Percentiles rank a stretch among this genome's conserved stretches.
Evolutionary conservation across 106 monocot genomes (phyloP).

Genomic region (Dioscorea dumetorum): DNA sequence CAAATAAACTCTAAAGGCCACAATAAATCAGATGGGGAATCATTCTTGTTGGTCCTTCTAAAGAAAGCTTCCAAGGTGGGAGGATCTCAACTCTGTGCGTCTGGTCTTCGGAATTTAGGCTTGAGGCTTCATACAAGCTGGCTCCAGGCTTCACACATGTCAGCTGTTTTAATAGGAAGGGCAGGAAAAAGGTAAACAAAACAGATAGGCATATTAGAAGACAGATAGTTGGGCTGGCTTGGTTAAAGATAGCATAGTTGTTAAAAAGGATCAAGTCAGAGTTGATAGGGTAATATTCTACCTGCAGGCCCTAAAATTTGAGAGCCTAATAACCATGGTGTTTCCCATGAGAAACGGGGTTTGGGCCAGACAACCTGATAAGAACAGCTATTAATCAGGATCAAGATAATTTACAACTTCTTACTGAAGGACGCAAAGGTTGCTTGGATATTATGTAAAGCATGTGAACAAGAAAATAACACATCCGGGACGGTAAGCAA

Average conservation of each 20-base stretch:
- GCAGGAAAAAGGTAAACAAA: slow-evolving; percentile 43
- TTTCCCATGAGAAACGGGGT: slow-evolving; percentile 67
- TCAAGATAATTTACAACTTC: slow-evolving; percentile 10
- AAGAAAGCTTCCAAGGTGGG: slow-evolving; percentile 41
- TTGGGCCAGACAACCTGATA: slow-evolving; percentile 82
- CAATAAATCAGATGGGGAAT: slow-evolving; percentile 10
- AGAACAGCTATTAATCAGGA: slow-evolving; percentile 42
- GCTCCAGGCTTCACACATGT: slow-evolving; percentile 67
- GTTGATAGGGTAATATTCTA: slow-evolving; percentile 37
- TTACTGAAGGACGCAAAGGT: neutral
- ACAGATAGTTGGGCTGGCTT: slow-evolving; percentile 28
- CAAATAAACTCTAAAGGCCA: slow-evolving; percentile 4
- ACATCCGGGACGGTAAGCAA: no score
- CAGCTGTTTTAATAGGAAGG: slow-evolving; percentile 70
- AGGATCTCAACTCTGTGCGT: slow-evolving; percentile 34
- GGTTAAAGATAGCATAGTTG: slow-evolving; percentile 22
- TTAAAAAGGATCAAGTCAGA: slow-evolving; percentile 15
- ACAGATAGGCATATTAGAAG: slow-evolving; percentile 38
- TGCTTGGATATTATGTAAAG: no score
- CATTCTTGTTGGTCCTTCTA: slow-evolving; percentile 30
- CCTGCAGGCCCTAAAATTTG: slow-evolving; percentile 51
- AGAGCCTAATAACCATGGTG: slow-evolving; percentile 80
- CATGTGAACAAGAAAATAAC: no score
- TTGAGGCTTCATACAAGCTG: slow-evolving; percentile 60
- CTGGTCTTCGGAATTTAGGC: slow-evolving; percentile 71